Evolutionary conservation across 495 filamentous ascomycete genomes (phyloP), one percentile per base, ranked within the genome.

Genomic region (Talaromyces ruber): DNA sequence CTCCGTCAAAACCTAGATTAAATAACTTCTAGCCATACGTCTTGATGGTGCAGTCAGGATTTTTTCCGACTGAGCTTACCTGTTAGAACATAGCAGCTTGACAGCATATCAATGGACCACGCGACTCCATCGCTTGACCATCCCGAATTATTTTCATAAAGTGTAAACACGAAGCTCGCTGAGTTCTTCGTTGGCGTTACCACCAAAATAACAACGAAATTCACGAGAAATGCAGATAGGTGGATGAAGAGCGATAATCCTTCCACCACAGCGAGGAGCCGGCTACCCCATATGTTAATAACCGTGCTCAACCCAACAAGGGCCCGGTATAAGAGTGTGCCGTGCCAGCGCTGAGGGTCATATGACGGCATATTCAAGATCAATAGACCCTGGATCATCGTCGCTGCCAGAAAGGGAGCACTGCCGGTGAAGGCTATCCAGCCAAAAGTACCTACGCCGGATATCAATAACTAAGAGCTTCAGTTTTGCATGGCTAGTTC

Each of bases 341-440:
- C 82, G 61, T 88, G 86, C 80, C 82, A 89, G 51, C 71, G 69
- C 60, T 85, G 68, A 18, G 79, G 77, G 4, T 64, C 65, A 63
- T 78, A 79, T 6, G 64, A 64, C 1, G 77, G 71, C 26, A 82
- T 59, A 61, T 80, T 82, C 50, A 88, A 70, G n/a, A 82, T 76
- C 47, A 86, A 73, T 7, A 87, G 71, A 0, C 83, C 83, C 67
- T 88, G 84, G 34, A 88, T 82, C 57, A 85, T 76, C 2, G 77
- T 83, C 0, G 76, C 84, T 2, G 77, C 78, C 4, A 87, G 70
- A 66, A 82, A 87, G 25, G 25, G 22, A 1, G 78, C 77, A 24
- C 77, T 71, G 3, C 78, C 73, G 1, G 84, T 79, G 14, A 80
- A 79, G 2, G 78, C 73, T 69, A 86, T 81, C 85, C 85, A 88